Evolutionary conservation across 2,329 filamentous ascomycete species (phyloP).

Genomic region (Leptodontidium sp.): DNA sequence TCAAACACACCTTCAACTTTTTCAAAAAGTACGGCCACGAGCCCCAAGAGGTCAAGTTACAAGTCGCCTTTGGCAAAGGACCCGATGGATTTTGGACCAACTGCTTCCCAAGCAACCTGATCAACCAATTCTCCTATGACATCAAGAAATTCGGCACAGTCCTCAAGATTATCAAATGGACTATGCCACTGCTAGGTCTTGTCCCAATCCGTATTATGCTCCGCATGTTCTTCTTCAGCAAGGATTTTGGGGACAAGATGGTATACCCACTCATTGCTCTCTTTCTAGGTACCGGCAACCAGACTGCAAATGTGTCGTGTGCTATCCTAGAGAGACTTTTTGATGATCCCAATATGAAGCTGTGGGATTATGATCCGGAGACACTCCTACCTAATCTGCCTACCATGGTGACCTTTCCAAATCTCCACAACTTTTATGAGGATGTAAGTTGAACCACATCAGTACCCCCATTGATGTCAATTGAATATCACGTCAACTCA

Average conservation of each 20-base stretch:
- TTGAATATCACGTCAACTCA: background rate
- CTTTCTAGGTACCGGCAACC: constrained; percentile 77
- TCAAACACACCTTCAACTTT: constrained; percentile 73
- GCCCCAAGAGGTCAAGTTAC: constrained; percentile 65
- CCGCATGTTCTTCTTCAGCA: constrained; percentile 72
- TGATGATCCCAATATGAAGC: constrained; percentile 64
- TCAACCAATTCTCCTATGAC: constrained; percentile 62
- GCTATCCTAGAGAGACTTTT: constrained; percentile 71
- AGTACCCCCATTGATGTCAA: background rate
- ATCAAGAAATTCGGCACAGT: constrained; percentile 64
- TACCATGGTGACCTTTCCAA: constrained; percentile 72
- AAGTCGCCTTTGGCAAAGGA: constrained; percentile 70
- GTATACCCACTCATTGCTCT: constrained; percentile 76
- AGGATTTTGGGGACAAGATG: constrained; percentile 75
- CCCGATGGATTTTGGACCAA: constrained; percentile 70
- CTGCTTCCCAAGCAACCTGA: constrained; percentile 66
- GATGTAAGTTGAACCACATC: constrained; percentile 39
- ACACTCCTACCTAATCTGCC: constrained; percentile 66
- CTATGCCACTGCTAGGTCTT: constrained; percentile 66
- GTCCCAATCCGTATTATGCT: constrained; percentile 71
- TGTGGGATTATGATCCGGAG: constrained; percentile 65
- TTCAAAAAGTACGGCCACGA: constrained; percentile 64
- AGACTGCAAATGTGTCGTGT: constrained; percentile 74
- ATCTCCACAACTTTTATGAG: constrained; percentile 67
- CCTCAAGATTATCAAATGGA: constrained; percentile 64